Conservation (phyloP, 495 filamentous ascomycete genomes). For the Annulohypoxylon maeteangense region DNA sequence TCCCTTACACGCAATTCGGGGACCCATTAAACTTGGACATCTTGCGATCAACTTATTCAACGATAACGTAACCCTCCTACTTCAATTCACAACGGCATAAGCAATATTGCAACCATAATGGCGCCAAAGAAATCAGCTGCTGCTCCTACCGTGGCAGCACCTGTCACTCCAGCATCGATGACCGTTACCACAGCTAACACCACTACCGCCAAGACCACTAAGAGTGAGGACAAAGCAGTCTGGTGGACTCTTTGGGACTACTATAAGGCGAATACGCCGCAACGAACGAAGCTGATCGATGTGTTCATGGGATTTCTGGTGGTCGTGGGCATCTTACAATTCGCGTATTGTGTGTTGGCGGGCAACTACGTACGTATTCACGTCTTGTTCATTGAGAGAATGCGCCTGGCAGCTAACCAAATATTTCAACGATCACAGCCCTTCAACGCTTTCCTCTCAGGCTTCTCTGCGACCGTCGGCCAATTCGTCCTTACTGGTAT, state of each 20-base stretch:
- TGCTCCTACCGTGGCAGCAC: slow-evolving; percentile 12
- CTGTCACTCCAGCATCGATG: slow-evolving; percentile 7
- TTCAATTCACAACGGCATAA: background rate
- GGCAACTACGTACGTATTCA: slow-evolving; percentile 86
- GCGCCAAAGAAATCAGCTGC: slow-evolving; percentile 45
- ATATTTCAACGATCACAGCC: slow-evolving; percentile 66
- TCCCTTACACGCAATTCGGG: slow-evolving; percentile 45
- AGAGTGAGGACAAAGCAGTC: slow-evolving; percentile 53
- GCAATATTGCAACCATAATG: slow-evolving; percentile 28
- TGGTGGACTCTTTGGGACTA: slow-evolving; percentile 70
- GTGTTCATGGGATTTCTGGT: slow-evolving; percentile 91
- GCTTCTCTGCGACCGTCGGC: slow-evolving; percentile 93
- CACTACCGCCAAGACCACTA: slow-evolving; percentile 22
- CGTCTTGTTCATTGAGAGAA: background rate
- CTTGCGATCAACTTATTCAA: slow-evolving; percentile 19
- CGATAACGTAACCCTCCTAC: slow-evolving; percentile 5
- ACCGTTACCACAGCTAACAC: slow-evolving; percentile 21
- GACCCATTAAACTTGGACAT: slow-evolving; percentile 20
- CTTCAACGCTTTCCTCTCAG: slow-evolving; percentile 97
- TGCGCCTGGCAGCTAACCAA: slow-evolving; percentile 23
- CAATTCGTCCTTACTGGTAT: slow-evolving; percentile 95
- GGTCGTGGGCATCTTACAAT: slow-evolving; percentile 86
- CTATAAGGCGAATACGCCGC: slow-evolving; percentile 81
- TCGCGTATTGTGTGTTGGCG: slow-evolving; percentile 89
- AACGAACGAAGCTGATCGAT: slow-evolving; percentile 92